Conservation (phyloP, 2,329 filamentous ascomycete species). For the Claviceps africana region DNA sequence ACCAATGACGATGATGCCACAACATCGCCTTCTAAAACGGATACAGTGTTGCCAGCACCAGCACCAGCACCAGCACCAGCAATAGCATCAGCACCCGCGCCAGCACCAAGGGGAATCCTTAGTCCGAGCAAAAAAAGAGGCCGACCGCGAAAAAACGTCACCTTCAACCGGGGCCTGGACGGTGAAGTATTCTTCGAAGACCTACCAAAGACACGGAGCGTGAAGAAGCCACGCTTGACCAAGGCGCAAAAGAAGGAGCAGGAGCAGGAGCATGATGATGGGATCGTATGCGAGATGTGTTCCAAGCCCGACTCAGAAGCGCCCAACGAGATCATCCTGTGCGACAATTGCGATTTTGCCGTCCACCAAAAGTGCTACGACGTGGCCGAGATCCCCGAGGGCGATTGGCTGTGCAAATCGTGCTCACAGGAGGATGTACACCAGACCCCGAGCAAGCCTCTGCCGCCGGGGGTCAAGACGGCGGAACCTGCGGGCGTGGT, state of each 20-base stretch:
- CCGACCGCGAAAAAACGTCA: conserved; percentile 38
- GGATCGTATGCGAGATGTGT: conserved; percentile 45
- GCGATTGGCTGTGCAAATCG: conserved; percentile 48
- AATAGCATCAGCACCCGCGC: too few species aligned
- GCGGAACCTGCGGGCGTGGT: conserved; percentile 7
- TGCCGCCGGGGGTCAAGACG: conserved; percentile 8
- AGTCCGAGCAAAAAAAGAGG: conserved; percentile 33
- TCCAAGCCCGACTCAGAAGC: conserved; percentile 39
- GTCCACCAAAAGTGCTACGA: conserved; percentile 49
- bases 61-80: too few species aligned
- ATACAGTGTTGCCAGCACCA: conserved; percentile 1
- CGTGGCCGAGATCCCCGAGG: conserved; percentile 41
- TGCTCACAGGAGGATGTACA: conserved; percentile 36
- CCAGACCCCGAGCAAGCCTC: conserved; percentile 16
- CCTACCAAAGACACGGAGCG: conserved; percentile 25
- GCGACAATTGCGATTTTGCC: conserved; percentile 48
- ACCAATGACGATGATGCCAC: neutral
- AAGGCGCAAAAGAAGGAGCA: conserved; percentile 15
- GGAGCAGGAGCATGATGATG: conserved; percentile 25
- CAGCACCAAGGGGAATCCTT: conserved; percentile 39
- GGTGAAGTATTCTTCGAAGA: conserved; percentile 40
- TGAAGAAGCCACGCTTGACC: conserved; percentile 12
- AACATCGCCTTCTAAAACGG: neutral
- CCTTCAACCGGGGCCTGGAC: conserved; percentile 28
- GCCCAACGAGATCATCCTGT: conserved; percentile 50